Evolutionary conservation across 345 rosid species (phyloP), one percentile per base, ranked within the genome.

Genomic region (Draba incana): DNA sequence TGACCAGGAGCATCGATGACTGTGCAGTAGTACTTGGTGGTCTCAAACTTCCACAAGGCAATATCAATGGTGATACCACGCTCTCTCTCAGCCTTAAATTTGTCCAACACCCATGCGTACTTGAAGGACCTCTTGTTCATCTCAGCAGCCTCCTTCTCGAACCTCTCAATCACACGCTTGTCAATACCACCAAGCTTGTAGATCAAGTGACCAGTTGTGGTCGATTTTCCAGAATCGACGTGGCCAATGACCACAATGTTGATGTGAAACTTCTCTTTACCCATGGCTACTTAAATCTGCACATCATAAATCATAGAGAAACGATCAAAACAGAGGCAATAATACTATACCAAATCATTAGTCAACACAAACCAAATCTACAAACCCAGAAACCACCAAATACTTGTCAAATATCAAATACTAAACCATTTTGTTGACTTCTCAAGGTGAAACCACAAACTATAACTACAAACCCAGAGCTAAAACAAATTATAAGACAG

Each of bases 131-230:
- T 82, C 72, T 87, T 87, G 86, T 87, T 87, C 92, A 87, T 87
- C 85, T 87, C 92, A 61, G 92, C 90, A 65, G 92, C 92, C 58
- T 87, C 92, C 84, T 87, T 87, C 88, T 87, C 92, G 7, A 87
- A 87, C 77, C 89, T 85, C 77, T 87, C 92, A 6, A 87, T 87
- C 10, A 87, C 92, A 83, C 92, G 92, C 85, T 87, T 87, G 90
- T 87, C 92, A 58, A 87, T 87, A 33, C 92, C 92, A 42, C 92
- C 92, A 2, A 87, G 81, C 90, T 87, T 87, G 85, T 87, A 87
- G 79, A 85, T 87, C 81, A 87, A 82, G 75, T 87, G 90, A 1
- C 92, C 92, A 0, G 92, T 87, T 38, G 93, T 87, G 14, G 93
- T 87, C 0, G 93, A 87, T 49, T 87, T 87, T 1, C 93, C 93